Evolutionary conservation across 768 basidiomycete species (phyloP).

Genomic region (Guyanaporus albipodus): DNA sequence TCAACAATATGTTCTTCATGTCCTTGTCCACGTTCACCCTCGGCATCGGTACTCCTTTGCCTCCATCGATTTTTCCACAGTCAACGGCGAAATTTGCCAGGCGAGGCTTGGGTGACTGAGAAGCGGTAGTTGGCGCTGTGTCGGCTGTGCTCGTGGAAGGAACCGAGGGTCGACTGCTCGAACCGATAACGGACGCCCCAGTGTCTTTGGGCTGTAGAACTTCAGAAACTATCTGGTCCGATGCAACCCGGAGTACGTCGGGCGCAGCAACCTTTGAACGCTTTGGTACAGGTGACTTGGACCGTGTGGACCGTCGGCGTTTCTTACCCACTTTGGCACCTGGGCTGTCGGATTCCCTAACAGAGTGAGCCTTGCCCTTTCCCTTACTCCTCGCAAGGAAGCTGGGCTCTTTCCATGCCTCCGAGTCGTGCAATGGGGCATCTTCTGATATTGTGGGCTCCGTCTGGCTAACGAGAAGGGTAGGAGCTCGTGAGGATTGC

Average conservation of each 20-base stretch:
- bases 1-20: constrained; percentile 15
- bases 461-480: background rate
- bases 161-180: background rate
- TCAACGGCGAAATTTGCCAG: constrained; percentile 20
- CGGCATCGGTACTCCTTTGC: constrained; percentile 2
- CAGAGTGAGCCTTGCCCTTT: constrained; percentile 16
- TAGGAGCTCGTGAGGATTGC: background rate
- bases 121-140: background rate
- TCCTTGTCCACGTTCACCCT: constrained; percentile 8
- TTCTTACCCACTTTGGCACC: constrained; percentile 8
- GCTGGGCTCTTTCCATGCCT: constrained; percentile 32
- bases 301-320: constrained; percentile 9
- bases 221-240: background rate
- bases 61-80: constrained; percentile 12
- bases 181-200: background rate
- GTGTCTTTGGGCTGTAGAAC: background rate
- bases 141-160: background rate
- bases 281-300: constrained; percentile 14
- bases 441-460: background rate
- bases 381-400: constrained; percentile 24
- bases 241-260: background rate
- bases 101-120: constrained; percentile 11
- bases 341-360: constrained; percentile 3
- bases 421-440: constrained; percentile 21
- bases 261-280: constrained; percentile 3